Evolutionary conservation across 2,329 filamentous ascomycete species (phyloP), one percentile per base, ranked within the genome.

Genomic region (Nakataea oryzae): DNA sequence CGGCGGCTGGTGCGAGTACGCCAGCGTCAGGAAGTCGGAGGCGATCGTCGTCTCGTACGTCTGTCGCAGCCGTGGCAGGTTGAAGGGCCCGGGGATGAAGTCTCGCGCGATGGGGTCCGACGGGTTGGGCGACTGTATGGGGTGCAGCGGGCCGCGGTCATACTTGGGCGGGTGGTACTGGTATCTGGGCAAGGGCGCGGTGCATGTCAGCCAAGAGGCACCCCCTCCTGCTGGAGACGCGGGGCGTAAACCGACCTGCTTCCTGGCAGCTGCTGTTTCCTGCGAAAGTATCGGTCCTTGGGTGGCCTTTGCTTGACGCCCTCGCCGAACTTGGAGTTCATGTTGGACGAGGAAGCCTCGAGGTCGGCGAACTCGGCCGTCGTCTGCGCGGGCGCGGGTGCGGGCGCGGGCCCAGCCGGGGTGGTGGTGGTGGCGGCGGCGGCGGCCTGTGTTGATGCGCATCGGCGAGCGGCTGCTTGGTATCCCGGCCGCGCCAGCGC

Each of bases 121-220:
- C 60, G 87, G 84, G 54, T 86, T 83, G n/a, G 91, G 93, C 63
- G 91, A 90, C 78, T 96, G 91, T 70, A 97, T 86, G 60, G 95
- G 95, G 73, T 97, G 93, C 28, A 97, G 82, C 66, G 93, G 93
- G 62, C 95, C 95, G 70, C 93, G 90, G 75, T 96, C 87, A 82
- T 93, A 99, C 78, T 93, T 95, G 66, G 95, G 95, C 60, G 93
- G 88, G 66, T 93, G 91, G 76, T 89, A 97, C 76, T 96, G 90
- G 78, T 97, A 99, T 82, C 93, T 96, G 65, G 62, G 67, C 60
- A 50, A 55, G 34, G 61, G 8, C 26, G 50, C 14, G 61, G 8
- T 27, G 50, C 14, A 57, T 17, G 59, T 68, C 56, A 65, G 64
- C 28, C 27, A 27, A n/a, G 5, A n/a, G 5, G 21, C 1, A n/a